phyloP scores from a whole-genome alignment of 208 protist genomes.

The Leishmania turanica region DNA sequence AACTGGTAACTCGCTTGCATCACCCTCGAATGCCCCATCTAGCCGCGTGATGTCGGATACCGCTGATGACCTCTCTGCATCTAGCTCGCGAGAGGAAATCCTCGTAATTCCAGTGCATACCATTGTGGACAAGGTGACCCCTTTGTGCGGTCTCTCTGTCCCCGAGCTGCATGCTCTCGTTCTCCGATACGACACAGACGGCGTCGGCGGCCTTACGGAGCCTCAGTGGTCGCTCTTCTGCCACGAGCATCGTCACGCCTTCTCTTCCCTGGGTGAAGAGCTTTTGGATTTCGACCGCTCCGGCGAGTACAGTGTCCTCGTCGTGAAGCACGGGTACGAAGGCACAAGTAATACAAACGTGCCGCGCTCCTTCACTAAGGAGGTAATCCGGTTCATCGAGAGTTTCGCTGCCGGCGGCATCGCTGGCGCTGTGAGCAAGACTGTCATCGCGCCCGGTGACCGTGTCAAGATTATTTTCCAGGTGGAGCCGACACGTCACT shows the following conservation, averaged over 20 bases:
- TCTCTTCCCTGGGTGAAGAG: slow-evolving; percentile 58
- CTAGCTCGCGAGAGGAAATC: slow-evolving; percentile 8
- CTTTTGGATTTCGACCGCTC: slow-evolving; percentile 67
- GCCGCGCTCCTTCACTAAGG: slow-evolving; percentile 34
- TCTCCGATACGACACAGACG: slow-evolving; percentile 54
- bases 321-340: slow-evolving; percentile 40
- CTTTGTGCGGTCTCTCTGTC: slow-evolving; percentile 50
- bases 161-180: slow-evolving; percentile 50
- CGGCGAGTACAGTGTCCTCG: slow-evolving; percentile 62
- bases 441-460: slow-evolving; percentile 93
- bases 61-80: background rate
- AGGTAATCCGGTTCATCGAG: slow-evolving; percentile 80
- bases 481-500: slow-evolving; percentile 74
- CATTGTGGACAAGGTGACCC: slow-evolving; percentile 53
- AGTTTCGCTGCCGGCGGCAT: slow-evolving; percentile 93
- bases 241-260: slow-evolving; percentile 55
- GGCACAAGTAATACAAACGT: slow-evolving; percentile 7
- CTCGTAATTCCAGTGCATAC: slow-evolving; percentile 61
- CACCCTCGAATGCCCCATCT: background rate
- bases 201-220: slow-evolving; percentile 64
- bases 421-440: slow-evolving; percentile 94
- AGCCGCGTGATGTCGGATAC: background rate
- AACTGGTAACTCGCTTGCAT: background rate
- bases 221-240: slow-evolving; percentile 77
- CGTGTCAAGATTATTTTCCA: slow-evolving; percentile 97